phyloP scores from a whole-genome alignment of 768 basidiomycete genomes.

The Nidularia sp. region DNA sequence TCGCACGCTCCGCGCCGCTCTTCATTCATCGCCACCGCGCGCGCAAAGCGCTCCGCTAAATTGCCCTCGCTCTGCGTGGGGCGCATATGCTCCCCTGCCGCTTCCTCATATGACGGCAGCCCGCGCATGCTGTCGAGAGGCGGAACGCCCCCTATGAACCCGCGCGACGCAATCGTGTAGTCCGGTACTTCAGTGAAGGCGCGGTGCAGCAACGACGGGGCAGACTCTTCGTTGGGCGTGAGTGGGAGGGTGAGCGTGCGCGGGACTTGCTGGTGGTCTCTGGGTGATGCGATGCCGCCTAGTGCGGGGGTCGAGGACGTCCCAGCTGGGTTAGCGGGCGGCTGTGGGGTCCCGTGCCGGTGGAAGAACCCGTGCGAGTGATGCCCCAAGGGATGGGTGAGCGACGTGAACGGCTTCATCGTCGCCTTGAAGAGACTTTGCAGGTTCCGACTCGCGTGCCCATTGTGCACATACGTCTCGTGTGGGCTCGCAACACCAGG shows the following conservation, averaged over 20 bases:
- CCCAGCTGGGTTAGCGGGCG: not conserved
- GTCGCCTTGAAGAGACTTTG: conserved; percentile 51
- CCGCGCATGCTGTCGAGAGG: conserved; percentile 74
- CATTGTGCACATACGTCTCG: conserved; percentile 51
- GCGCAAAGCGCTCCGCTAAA: conserved; percentile 11
- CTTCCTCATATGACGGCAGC: conserved; percentile 86
- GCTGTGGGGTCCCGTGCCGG: not conserved
- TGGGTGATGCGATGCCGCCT: not conserved
- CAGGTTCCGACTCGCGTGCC: conserved; percentile 46
- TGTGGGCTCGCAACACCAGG: conserved; percentile 15
- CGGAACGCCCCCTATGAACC: conserved; percentile 89
- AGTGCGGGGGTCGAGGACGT: not conserved
- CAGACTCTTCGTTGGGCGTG: conserved; percentile 8
- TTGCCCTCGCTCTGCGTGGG: conserved; percentile 15
- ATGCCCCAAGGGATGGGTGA: conserved; percentile 14
- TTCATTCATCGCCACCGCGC: not conserved
- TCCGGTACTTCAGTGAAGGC: conserved; percentile 80
- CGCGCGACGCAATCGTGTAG: conserved; percentile 79
- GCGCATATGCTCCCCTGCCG: conserved; percentile 14
- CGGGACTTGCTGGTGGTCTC: not conserved
- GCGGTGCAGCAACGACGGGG: conserved; percentile 44
- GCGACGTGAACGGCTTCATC: conserved; percentile 59
- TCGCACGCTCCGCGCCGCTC: not conserved
- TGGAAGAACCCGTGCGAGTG: conserved; percentile 10
- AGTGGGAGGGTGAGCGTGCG: not conserved